Conservation (phyloP, 208 protist species). For the Strigomonas culicis region DNA sequence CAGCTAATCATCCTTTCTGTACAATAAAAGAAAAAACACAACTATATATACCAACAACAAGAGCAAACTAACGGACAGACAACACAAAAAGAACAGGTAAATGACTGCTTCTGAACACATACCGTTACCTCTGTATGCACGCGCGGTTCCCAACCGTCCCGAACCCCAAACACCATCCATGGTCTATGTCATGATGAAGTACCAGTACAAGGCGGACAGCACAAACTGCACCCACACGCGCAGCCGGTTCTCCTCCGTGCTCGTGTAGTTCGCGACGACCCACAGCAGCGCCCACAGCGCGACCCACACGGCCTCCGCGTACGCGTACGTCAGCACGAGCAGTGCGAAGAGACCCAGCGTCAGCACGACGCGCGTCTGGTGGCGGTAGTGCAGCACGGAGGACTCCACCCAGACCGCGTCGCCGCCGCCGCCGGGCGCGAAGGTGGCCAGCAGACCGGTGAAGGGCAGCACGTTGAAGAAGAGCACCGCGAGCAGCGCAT, state of each 20-base stretch:
- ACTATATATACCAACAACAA: too few relatives aligned
- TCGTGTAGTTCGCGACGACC: constrained; percentile 20
- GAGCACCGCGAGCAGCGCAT: constrained; percentile 31
- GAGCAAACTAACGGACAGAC: too few relatives aligned
- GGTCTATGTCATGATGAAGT: constrained; percentile 1
- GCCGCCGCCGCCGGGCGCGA: neutral
- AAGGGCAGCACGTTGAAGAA: constrained; percentile 28
- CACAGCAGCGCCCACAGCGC: constrained; percentile 26
- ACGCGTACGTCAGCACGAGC: constrained; percentile 30
- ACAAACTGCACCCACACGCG: constrained; percentile 26
- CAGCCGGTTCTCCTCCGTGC: constrained; percentile 9
- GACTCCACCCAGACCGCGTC: neutral
- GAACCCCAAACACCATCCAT: too few relatives aligned
- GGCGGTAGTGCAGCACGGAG: constrained; percentile 16
- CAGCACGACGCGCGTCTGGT: constrained; percentile 30
- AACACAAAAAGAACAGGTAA: neutral
- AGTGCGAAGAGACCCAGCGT: constrained; percentile 36
- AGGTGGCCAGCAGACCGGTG: constrained; percentile 12
- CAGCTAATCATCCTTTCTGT: too few relatives aligned
- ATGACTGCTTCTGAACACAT: neutral
- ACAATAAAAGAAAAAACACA: neutral
- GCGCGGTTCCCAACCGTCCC: neutral
- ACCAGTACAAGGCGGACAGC: constrained; percentile 23
- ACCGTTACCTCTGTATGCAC: neutral
- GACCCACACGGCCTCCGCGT: constrained; percentile 26